Percentiles rank a stretch among this genome's conserved stretches.
phyloP scores from a whole-genome alignment of 129 eudicot genomes.

The Sambucus nigra region DNA sequence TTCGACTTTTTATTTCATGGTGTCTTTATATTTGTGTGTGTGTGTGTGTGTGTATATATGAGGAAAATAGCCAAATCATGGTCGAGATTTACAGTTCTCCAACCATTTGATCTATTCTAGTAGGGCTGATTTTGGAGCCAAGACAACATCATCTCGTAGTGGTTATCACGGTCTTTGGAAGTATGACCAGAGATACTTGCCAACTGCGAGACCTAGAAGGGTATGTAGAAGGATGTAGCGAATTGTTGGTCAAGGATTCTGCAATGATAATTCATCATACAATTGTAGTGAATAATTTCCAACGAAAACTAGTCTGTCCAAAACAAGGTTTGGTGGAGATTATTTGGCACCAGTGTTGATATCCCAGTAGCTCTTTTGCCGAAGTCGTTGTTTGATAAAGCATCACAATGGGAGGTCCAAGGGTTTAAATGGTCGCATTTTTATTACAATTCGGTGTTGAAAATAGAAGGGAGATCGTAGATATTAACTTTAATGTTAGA shows the following conservation, averaged over 20 bases:
- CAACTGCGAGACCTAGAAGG: constrained; percentile 89
- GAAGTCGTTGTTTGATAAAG: constrained; percentile 55
- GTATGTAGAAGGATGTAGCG: constrained; percentile 73
- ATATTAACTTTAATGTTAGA: constrained; percentile 40
- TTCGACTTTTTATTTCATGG: no score
- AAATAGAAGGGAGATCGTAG: constrained; percentile 46
- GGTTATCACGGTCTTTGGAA: constrained; percentile 43
- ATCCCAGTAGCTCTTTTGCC: constrained; percentile 41
- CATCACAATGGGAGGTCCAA: constrained; percentile 54
- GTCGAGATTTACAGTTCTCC: no score
- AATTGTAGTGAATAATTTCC: constrained; percentile 60
- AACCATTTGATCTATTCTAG: constrained; percentile 52
- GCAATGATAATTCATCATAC: constrained; percentile 59
- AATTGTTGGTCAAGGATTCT: constrained; percentile 49
- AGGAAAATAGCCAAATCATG: no score
- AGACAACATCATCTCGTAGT: constrained; percentile 48
- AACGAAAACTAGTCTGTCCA: constrained; percentile 89
- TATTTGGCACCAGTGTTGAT: constrained; percentile 34
- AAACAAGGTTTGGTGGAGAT: constrained; percentile 44
- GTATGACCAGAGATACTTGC: constrained; percentile 60
- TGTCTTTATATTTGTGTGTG: no score
- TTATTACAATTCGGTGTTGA: constrained; percentile 42
- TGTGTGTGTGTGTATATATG: no score
- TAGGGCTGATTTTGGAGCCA: constrained; percentile 55
- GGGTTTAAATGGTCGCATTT: constrained; percentile 60